These are phyloP conservation scores for Hanseniaspora singularis DNA, from an alignment of 805 yeast species.

Conservation along the genomic window DNA sequence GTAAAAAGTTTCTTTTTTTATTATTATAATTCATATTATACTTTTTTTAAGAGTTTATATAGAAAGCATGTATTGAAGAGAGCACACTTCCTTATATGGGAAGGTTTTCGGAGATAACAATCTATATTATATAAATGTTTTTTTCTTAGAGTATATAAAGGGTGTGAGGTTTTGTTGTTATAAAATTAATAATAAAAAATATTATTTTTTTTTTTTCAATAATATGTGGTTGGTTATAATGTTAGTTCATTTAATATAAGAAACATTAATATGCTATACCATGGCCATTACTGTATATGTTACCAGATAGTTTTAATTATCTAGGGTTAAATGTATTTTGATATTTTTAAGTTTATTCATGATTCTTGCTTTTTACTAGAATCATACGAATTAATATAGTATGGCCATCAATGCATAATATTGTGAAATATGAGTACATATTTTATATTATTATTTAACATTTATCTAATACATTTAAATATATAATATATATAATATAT, in stretches of 20 bases:
- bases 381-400: slow-evolving; percentile 14
- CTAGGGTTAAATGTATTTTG: slow-evolving; percentile 15
- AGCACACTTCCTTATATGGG: too few species aligned
- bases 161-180: too few species aligned
- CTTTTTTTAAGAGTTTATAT: too few species aligned
- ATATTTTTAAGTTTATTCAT: slow-evolving; percentile 13
- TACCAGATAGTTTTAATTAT: slow-evolving; percentile 1
- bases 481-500: neutral
- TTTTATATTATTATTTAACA: neutral
- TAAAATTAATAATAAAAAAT: too few species aligned
- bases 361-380: slow-evolving; percentile 16
- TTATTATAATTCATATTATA: too few species aligned
- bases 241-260: neutral
- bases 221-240: neutral
- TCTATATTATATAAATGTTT: too few species aligned
- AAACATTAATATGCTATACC: neutral
- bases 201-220: neutral
- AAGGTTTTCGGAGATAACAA: too few species aligned
- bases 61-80: too few species aligned
- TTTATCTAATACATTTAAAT: neutral
- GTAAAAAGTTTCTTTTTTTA: too few species aligned
- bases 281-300: slow-evolving; percentile 13
- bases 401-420: slow-evolving; percentile 4
- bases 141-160: too few species aligned
- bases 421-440: neutral